Percentiles rank a stretch among this genome's conserved stretches.
Conservation (phyloP, 1,284 basidiomycete species). For the Apiotrichum mycotoxinovorans region DNA sequence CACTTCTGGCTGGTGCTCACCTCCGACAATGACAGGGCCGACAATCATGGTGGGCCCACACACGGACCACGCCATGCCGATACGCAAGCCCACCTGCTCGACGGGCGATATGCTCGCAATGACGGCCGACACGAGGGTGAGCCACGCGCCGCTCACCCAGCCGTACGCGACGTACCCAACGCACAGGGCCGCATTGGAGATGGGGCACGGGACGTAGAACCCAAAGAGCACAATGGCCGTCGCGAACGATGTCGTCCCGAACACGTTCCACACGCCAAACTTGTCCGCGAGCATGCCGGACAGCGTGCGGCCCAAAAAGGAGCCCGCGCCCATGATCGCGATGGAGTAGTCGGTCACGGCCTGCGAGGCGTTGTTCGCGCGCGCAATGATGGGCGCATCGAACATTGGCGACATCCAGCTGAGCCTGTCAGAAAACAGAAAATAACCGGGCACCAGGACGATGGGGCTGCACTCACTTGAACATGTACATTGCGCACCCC, state of each 20-base stretch:
- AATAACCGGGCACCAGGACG: too few relatives aligned
- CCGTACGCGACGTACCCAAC: conserved; percentile 41
- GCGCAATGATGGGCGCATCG: conserved; percentile 32
- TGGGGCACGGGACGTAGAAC: conserved; percentile 29
- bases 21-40: conserved; percentile 39
- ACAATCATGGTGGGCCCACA: conserved; percentile 31
- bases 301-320: conserved; percentile 36
- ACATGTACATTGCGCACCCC: conserved; percentile 31
- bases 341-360: conserved; percentile 35
- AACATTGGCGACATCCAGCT: conserved; percentile 39
- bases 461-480: conserved; percentile 35
- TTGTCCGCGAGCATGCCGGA: conserved; percentile 40
- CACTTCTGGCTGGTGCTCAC: conserved; percentile 21
- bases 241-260: conserved; percentile 27
- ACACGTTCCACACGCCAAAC: conserved; percentile 43
- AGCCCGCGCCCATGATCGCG: conserved; percentile 41
- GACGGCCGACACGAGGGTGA: conserved; percentile 40
- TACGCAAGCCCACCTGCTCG: conserved; percentile 42
- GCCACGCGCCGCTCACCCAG: conserved; percentile 37
- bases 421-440: background rate
- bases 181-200: conserved; percentile 29
- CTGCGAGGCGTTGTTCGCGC: conserved; percentile 26
- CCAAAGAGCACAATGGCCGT: conserved; percentile 33
- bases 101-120: conserved; percentile 41
- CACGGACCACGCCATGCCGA: conserved; percentile 45